Evolutionary conservation across 1,284 basidiomycete species (phyloP).

Genomic region (Moesziomyces antarcticus): DNA sequence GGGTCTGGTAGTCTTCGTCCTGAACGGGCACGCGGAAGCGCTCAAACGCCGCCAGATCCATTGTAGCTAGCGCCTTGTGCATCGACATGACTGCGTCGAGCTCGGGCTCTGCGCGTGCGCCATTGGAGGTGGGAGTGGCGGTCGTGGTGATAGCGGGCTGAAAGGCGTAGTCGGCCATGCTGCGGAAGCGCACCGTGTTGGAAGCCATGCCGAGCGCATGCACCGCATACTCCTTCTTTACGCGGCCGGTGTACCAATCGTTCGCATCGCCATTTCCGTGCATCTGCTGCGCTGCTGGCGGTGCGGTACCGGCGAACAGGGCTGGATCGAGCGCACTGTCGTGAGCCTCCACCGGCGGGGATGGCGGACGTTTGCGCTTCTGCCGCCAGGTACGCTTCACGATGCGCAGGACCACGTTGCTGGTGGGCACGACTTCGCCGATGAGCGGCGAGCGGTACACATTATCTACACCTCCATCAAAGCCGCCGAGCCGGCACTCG

Average conservation of each 20-base stretch:
- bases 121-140: not conserved
- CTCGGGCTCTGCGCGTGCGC: not conserved
- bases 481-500: constrained; percentile 54
- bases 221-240: constrained; percentile 75
- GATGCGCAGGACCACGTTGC: constrained; percentile 51
- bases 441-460: constrained; percentile 42
- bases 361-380: constrained; percentile 18
- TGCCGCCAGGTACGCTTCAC: constrained; percentile 50
- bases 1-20: constrained; percentile 46
- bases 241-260: constrained; percentile 35
- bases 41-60: constrained; percentile 54
- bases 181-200: constrained; percentile 85
- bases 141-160: constrained; percentile 39
- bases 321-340: constrained; percentile 26
- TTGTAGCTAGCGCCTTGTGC: constrained; percentile 47
- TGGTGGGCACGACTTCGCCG: constrained; percentile 40
- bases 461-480: constrained; percentile 6
- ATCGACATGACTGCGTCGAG: constrained; percentile 44
- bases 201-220: constrained; percentile 80
- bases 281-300: not conserved
- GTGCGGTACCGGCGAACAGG: constrained; percentile 4
- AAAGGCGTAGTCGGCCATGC: constrained; percentile 64
- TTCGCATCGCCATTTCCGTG: constrained; percentile 1
- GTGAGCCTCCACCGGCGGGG: not conserved
- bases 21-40: constrained; percentile 39